A percentile compares a stretch with the other conserved stretches of the same genome.
These are phyloP conservation scores for Aspergillus brasiliensis DNA, from an alignment of 2,329 filamentous ascomycete genomes.

Conservation along the genomic window DNA sequence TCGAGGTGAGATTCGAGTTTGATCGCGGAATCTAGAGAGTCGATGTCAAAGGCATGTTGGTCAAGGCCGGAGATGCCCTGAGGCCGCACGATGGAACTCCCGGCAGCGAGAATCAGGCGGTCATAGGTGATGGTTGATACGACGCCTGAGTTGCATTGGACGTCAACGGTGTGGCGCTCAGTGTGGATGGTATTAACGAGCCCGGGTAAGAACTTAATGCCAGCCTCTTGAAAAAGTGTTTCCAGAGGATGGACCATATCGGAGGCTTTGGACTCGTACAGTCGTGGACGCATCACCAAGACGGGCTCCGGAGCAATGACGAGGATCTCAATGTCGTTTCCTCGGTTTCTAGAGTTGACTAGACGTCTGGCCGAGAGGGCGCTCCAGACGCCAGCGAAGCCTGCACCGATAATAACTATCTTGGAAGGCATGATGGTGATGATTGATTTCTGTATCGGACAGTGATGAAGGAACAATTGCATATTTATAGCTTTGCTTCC, in stretches of 20 bases:
- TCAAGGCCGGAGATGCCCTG: slow-evolving; percentile 30
- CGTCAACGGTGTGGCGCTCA: slow-evolving; percentile 18
- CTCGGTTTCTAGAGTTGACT: slow-evolving; percentile 24
- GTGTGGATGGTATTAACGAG: slow-evolving; percentile 13
- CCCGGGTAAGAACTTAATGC: slow-evolving; percentile 27
- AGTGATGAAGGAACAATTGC: too few species aligned
- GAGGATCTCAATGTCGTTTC: slow-evolving; percentile 28
- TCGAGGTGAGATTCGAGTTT: slow-evolving; percentile 35
- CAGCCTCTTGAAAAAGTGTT: slow-evolving; percentile 30
- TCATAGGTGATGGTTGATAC: slow-evolving; percentile 29
- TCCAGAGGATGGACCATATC: slow-evolving; percentile 24
- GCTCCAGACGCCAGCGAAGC: slow-evolving; percentile 43
- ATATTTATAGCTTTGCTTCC: too few species aligned
- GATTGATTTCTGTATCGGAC: too few species aligned
- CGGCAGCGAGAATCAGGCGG: slow-evolving; percentile 41
- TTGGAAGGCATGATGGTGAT: too few species aligned
- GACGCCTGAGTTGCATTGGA: slow-evolving; percentile 8
- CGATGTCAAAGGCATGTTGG: slow-evolving; percentile 40
- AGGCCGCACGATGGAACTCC: slow-evolving; percentile 37
- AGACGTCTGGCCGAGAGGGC: slow-evolving; percentile 40
- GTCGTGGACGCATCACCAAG: slow-evolving; percentile 38
- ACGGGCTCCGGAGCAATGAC: slow-evolving; percentile 37
- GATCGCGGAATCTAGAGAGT: slow-evolving; percentile 29
- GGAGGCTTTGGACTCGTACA: slow-evolving; percentile 37
- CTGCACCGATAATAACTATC: slow-evolving; percentile 35